Conservation (phyloP, 495 filamentous ascomycete genomes). For the Podospora australis region DNA sequence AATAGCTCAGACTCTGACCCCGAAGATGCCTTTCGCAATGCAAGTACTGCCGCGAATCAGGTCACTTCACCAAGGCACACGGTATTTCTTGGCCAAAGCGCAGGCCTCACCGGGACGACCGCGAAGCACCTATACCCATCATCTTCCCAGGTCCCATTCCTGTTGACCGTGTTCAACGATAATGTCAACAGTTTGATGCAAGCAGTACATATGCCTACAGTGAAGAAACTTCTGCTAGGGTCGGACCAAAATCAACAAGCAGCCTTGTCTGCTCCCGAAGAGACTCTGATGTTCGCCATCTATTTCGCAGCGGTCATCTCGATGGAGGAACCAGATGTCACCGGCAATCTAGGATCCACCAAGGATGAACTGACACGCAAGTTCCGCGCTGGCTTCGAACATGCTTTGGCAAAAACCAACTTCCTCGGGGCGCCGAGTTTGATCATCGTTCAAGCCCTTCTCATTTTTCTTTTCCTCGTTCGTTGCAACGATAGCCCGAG, state of each 20-base stretch:
- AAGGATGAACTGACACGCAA: constrained; percentile 45
- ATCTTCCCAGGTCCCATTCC: constrained; percentile 46
- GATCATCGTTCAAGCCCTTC: constrained; percentile 42
- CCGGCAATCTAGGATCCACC: constrained; percentile 42
- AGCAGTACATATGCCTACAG: constrained; percentile 48
- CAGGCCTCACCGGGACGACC: constrained; percentile 26
- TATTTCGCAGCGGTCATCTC: constrained; percentile 54
- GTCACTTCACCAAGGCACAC: constrained; percentile 46
- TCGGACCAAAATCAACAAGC: constrained; percentile 28
- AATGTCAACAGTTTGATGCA: constrained; percentile 48
- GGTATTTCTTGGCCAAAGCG: constrained; percentile 47
- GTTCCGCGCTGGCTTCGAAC: constrained; percentile 49
- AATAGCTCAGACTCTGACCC: constrained; percentile 40
- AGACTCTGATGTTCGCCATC: constrained; percentile 55
- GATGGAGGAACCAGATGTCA: constrained; percentile 50
- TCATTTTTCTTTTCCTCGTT: constrained; percentile 41
- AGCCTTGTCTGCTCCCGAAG: constrained; percentile 36
- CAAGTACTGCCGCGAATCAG: constrained; percentile 34
- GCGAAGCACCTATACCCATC: constrained; percentile 43
- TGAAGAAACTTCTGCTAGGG: constrained; percentile 40
- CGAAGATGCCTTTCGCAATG: constrained; percentile 17
- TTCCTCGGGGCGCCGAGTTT: constrained; percentile 41
- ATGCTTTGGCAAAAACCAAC: constrained; percentile 49
- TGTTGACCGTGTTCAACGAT: constrained; percentile 45
- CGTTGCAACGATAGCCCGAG: constrained; percentile 45